A percentile compares a stretch with the other conserved stretches of the same genome.
These are phyloP conservation scores for Nidularia sp. DNA, from an alignment of 768 basidiomycete genomes.

Conservation along the genomic window DNA sequence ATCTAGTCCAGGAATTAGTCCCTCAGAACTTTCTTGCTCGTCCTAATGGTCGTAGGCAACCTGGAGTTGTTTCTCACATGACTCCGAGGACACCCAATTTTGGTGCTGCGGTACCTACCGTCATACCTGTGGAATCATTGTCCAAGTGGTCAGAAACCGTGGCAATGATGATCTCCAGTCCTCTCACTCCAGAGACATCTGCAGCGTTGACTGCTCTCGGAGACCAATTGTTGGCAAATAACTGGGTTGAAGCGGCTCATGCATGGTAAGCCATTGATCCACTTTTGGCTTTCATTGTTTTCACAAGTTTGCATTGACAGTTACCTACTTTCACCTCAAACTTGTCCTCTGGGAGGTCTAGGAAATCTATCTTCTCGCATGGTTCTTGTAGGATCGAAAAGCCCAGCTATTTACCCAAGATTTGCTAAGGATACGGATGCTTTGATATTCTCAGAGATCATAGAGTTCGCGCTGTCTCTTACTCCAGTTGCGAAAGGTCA, in stretches of 20 bases:
- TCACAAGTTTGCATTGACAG: slow-evolving; percentile 32
- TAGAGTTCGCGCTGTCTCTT: slow-evolving; percentile 86
- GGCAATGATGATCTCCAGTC: slow-evolving; percentile 77
- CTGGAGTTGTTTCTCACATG: slow-evolving; percentile 26
- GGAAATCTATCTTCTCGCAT: slow-evolving; percentile 66
- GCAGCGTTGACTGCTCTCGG: slow-evolving; percentile 81
- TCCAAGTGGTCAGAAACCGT: slow-evolving; percentile 82
- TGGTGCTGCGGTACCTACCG: slow-evolving; percentile 32
- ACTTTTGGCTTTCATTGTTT: not conserved
- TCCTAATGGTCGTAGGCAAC: slow-evolving; percentile 33
- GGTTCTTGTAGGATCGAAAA: slow-evolving; percentile 67
- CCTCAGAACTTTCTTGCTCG: slow-evolving; percentile 52
- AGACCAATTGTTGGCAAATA: slow-evolving; percentile 68
- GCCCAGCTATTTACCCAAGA: slow-evolving; percentile 43
- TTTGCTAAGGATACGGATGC: slow-evolving; percentile 69
- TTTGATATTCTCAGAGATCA: slow-evolving; percentile 82
- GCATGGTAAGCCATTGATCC: slow-evolving; percentile 61
- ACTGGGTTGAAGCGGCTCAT: slow-evolving; percentile 85
- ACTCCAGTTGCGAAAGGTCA: slow-evolving; percentile 75
- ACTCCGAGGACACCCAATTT: slow-evolving; percentile 70
- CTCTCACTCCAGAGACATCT: slow-evolving; percentile 62
- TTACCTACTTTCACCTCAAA: slow-evolving; percentile 83
- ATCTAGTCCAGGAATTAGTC: slow-evolving; percentile 69
- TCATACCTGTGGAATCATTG: slow-evolving; percentile 60
- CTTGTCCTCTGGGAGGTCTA: slow-evolving; percentile 68